Evolutionary conservation across 2,329 filamentous ascomycete species (phyloP), one percentile per base, ranked within the genome.

Genomic region (Fusarium clavum): DNA sequence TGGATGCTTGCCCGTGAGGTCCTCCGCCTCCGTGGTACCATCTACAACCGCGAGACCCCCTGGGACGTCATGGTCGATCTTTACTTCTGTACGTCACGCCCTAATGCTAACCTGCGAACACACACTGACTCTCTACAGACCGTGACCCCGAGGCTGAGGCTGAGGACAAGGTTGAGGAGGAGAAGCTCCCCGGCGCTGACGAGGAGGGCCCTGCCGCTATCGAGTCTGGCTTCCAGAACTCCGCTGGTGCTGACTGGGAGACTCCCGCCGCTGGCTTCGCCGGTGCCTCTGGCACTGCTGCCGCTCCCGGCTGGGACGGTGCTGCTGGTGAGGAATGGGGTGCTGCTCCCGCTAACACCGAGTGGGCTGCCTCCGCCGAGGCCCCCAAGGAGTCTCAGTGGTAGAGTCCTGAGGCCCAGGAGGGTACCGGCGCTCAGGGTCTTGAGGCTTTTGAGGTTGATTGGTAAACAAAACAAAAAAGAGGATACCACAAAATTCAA

Each of bases 21-120:
- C 83, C 94, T 99, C 84, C 94, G 97, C 83, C 94, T 99, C 81
- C 94, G 96, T 79, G 96, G 97, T 79, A 98, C 94, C 81, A 94
- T 99, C 82, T 92, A 93, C 83, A 94, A 89, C 89, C 94, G 96
- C 83, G 96, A 99, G 87, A 91, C 92, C 71, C 93, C 97, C 83
- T 99, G 96, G 96, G 96, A 99, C 83, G 92, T 97, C 86, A 98
- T 99, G 91, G 94, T 97, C 80, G 96, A 99, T 91, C 87, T 99
- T 80, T 99, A 99, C 94, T 99, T 99, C 92, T 98, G 87, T 90
- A 88, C 75, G 87, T 86, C 53, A 56, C 34, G 10, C 30, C 12
- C 8, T 22, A n/a, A 22, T 14, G 16, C 22, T 16, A 59, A 22
- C 11, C 12, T 18, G 40, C 29, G 13, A 30, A 49, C 20, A 18